Conservation (phyloP, 164 flowering plant genomes). For the Stephania cephalantha region DNA sequence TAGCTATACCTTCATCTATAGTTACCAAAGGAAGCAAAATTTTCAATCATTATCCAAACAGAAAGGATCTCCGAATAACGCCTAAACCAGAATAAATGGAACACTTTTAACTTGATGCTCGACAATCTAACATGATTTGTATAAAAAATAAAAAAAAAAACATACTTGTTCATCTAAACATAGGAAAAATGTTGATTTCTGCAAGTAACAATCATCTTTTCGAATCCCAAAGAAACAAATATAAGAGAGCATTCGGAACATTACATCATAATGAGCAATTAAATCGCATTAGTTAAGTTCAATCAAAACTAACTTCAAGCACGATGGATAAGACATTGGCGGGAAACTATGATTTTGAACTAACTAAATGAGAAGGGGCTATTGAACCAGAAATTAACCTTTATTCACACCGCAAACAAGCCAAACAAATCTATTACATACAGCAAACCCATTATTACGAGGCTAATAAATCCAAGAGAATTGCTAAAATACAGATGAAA, state of each 20-base stretch:
- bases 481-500: conserved; percentile 1
- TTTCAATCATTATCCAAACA: too few relatives aligned
- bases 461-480: conserved; percentile 9
- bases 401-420: conserved; percentile 12
- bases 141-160: too few relatives aligned
- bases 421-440: conserved; percentile 10
- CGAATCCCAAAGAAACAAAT: not conserved
- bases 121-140: not conserved
- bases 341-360: not conserved
- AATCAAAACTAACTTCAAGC: not conserved
- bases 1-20: too few relatives aligned
- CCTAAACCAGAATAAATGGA: not conserved
- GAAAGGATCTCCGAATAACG: too few relatives aligned
- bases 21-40: too few relatives aligned
- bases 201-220: not conserved
- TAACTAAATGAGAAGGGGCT: not conserved
- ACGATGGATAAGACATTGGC: not conserved
- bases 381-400: conserved; percentile 2
- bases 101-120: not conserved
- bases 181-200: not conserved
- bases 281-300: not conserved
- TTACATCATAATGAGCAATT: not conserved
- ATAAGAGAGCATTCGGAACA: not conserved
- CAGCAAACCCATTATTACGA: conserved; percentile 10
- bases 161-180: not conserved